Base-by-base conservation (phyloP, 192 early-diverging fungal species). In the Gonapodya prolifera region DNA sequence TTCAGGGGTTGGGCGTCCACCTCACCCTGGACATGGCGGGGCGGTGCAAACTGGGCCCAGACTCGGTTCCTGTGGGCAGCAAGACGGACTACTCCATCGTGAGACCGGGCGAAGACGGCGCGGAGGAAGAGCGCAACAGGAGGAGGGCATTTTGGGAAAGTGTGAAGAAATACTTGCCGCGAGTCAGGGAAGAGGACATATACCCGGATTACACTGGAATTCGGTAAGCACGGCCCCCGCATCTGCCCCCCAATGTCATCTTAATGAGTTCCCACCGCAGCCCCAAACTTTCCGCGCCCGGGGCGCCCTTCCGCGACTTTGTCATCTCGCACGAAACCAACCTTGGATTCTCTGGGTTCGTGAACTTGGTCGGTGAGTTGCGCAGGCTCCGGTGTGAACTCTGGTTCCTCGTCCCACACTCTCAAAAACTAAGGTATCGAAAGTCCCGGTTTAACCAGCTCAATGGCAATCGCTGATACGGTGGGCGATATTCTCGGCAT, bases 381-480 rank as follows among this genome's bases (percentile, higher is more conserved):
- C 8, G 45, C 23, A 23, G 23, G 8, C 23, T 61, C 8, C 45
- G 23, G 23, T 61, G 45, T 16, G 8, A 61, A 61, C 45, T 23
- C 23, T 61, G 45, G 45, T 61, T 16, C 45, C 8, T 61, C 45
- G 45, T 61, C 8, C 45, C 23, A 61, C 45, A 16, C 45, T 16
- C 45, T 61, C 45, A 23, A 8, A 61, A 16, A 61, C 23, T 8
- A 61, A 61, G 45, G 45, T 34, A 94, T 96, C 33, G 94, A 96
- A 77, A 93, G 92, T 75, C 94, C 94, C 0, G 94, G 94, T 0
- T 76, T 96, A 75, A 96, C 94, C 0, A 86, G 89, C 23, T 91
- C 91, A 0, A 83, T 95, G 69, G 94, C 94, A 0, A 94, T 96
- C 61, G 94, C 90, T 0, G 89, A 93, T 2, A 73, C 29, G 28